Conservation (phyloP, 176 grass and related monocot genomes). For the Rhynchospora pubera region DNA sequence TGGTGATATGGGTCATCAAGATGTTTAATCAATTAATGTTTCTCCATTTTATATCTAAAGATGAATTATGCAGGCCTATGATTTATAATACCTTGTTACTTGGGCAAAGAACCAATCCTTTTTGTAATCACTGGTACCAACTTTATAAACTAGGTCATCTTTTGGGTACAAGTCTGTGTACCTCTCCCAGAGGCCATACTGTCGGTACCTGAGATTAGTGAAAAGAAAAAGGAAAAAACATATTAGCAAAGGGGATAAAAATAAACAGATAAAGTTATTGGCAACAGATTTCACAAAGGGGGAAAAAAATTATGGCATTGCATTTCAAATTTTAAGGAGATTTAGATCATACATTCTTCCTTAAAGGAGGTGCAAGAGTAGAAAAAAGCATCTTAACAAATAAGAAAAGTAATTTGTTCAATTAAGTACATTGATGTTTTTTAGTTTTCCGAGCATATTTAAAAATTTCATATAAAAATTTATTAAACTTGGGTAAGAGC, state of each 20-base stretch:
- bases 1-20: neutral
- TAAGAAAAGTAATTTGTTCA: neutral
- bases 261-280: neutral
- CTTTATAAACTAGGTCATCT: slow-evolving; percentile 38
- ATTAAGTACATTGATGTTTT: neutral
- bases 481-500: neutral
- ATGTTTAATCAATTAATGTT: neutral
- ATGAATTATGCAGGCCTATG: neutral
- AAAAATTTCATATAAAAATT: neutral
- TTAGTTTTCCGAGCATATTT: neutral
- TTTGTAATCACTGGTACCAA: slow-evolving; percentile 39
- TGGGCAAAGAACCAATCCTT: slow-evolving; percentile 93
- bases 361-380: neutral
- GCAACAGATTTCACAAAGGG: neutral
- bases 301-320: neutral
- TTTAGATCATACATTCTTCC: neutral
- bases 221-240: neutral
- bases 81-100: slow-evolving; percentile 39
- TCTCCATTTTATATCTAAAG: neutral
- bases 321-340: neutral
- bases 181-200: slow-evolving; percentile 86
- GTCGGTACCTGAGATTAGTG: slow-evolving; percentile 18
- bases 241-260: neutral
- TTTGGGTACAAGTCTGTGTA: slow-evolving; percentile 63
- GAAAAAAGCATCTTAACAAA: neutral